Percentiles rank a stretch among this genome's conserved stretches.
phyloP scores from a whole-genome alignment of 495 filamentous ascomycete genomes.

The Hyaloscypha variabilis region DNA sequence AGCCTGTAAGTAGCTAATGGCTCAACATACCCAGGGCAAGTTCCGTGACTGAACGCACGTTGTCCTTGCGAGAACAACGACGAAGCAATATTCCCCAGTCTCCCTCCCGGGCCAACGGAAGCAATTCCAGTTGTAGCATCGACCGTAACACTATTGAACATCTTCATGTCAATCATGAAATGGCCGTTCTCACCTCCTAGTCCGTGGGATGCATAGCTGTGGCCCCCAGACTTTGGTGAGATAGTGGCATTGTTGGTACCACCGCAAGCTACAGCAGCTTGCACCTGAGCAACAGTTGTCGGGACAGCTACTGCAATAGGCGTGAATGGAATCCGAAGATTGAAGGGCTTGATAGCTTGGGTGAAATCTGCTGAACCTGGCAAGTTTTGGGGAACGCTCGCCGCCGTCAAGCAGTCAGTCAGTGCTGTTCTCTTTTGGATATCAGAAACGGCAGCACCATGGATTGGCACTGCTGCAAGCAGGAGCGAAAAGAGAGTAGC shows the following conservation, averaged over 20 bases:
- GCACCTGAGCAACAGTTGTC: constrained; percentile 11
- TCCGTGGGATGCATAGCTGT: constrained; percentile 62
- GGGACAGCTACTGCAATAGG: constrained; percentile 10
- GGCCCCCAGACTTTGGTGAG: constrained; percentile 59
- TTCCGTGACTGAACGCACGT: constrained; percentile 68
- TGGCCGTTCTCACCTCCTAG: constrained; percentile 50
- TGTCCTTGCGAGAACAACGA: constrained; percentile 60
- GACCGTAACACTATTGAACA: constrained; percentile 38
- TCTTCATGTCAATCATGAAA: constrained; percentile 57
- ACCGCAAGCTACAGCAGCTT: constrained; percentile 21
- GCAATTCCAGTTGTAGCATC: constrained; percentile 37
- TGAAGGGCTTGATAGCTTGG: constrained; percentile 17
- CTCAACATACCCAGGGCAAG: constrained; percentile 53
- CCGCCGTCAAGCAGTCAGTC: constrained; percentile 1
- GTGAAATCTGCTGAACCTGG: constrained; percentile 3
- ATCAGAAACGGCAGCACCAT: background rate
- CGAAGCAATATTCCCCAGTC: constrained; percentile 60
- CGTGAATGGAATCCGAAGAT: constrained; percentile 8
- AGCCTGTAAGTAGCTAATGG: too few species aligned
- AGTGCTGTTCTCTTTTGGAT: background rate
- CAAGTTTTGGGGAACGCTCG: constrained; percentile 6
- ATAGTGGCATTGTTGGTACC: background rate
- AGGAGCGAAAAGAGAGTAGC: too few species aligned
- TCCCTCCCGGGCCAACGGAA: constrained; percentile 65
- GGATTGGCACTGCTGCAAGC: too few species aligned